phyloP scores from a whole-genome alignment of 2,329 filamentous ascomycete species.

The Venturia aucupariae region DNA sequence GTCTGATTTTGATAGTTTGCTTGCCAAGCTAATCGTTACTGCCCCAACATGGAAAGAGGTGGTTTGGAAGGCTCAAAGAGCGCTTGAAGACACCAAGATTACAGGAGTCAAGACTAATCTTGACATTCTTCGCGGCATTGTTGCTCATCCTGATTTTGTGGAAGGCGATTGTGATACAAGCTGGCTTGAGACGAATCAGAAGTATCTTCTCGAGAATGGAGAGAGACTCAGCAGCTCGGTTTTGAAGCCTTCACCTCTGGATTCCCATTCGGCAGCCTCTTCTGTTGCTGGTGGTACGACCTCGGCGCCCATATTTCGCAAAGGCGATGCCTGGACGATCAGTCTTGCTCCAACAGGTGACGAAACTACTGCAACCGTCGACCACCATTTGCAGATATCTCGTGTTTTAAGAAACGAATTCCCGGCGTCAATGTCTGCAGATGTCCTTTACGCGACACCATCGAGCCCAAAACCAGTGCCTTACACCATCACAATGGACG shows the following conservation, averaged over 20 bases:
- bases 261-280: constrained; percentile 13
- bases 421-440: constrained; percentile 44
- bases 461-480: constrained; percentile 24
- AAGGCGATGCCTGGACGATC: constrained; percentile 51
- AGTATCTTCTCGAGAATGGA: constrained; percentile 29
- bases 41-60: constrained; percentile 43
- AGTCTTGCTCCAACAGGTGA: constrained; percentile 31
- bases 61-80: constrained; percentile 45
- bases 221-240: constrained; percentile 22
- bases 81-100: constrained; percentile 47
- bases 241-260: constrained; percentile 16
- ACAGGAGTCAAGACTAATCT: constrained; percentile 51
- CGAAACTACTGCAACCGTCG: constrained; percentile 16
- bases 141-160: constrained; percentile 42
- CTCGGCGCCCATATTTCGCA: constrained; percentile 41
- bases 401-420: constrained; percentile 52
- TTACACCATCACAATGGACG: constrained; percentile 38
- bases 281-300: constrained; percentile 18
- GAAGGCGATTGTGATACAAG: constrained; percentile 42
- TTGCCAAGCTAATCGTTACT: constrained; percentile 52
- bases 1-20: constrained; percentile 49
- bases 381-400: constrained; percentile 45
- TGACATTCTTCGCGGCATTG: constrained; percentile 44
- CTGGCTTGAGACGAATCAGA: constrained; percentile 47
- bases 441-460: constrained; percentile 40